These are phyloP conservation scores for Erodium trifolium DNA, from an alignment of 441 rosid species.

Conservation along the genomic window DNA sequence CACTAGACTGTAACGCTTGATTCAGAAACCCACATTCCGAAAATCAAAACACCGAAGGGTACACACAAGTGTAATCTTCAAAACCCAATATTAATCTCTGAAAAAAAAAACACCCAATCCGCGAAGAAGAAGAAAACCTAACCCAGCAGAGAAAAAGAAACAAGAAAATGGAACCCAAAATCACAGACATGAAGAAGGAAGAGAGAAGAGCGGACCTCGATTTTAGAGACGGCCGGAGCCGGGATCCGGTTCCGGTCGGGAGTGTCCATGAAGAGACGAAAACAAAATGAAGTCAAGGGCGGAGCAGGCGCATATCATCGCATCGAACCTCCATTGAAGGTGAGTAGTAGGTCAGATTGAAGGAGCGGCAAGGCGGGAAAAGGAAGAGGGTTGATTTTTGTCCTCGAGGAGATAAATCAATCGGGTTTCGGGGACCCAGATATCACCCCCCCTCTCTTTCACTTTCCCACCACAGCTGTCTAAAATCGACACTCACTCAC, in stretches of 20 bases:
- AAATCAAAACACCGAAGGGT: neutral
- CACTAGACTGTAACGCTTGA: neutral
- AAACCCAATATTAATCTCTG: neutral
- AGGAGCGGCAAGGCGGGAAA: slow-evolving; percentile 7
- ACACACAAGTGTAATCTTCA: neutral
- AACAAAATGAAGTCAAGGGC: neutral
- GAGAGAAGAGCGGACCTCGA: neutral
- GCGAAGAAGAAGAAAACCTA: neutral
- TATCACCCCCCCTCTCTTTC: neutral
- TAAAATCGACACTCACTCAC: too few species aligned
- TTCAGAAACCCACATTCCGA: slow-evolving; percentile 1
- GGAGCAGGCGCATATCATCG: neutral
- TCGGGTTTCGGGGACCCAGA: neutral
- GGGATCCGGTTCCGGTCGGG: neutral
- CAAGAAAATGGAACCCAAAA: neutral
- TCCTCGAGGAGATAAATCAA: slow-evolving; percentile 3
- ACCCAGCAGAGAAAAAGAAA: neutral
- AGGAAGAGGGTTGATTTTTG: neutral
- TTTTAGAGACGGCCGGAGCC: neutral
- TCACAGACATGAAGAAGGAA: neutral
- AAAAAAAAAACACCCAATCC: neutral
- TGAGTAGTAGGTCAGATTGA: neutral
- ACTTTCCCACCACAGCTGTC: neutral
- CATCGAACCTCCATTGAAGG: too few species aligned
- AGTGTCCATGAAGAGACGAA: slow-evolving; percentile 5